Percentiles rank a stretch among this genome's conserved stretches.
Evolutionary conservation across 2,329 filamentous ascomycete species (phyloP).

Genomic region (Rutstroemia sp.): DNA sequence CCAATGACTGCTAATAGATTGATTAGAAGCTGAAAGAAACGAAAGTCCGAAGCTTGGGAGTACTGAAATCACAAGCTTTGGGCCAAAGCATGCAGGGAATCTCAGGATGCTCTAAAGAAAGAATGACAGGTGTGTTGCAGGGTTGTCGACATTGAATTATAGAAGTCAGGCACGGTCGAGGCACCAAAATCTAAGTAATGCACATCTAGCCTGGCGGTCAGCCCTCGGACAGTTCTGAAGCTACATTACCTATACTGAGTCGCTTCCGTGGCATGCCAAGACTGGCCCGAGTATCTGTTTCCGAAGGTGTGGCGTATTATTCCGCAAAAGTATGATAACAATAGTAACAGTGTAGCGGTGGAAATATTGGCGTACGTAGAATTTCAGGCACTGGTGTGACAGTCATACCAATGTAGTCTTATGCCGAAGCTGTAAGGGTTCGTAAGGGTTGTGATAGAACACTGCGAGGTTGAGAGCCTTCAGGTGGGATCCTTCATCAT

Average conservation of each 20-base stretch:
- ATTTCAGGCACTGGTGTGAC: background rate
- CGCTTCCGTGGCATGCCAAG: slow-evolving; percentile 4
- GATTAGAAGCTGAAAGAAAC: slow-evolving; percentile 1
- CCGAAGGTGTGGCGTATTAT: background rate
- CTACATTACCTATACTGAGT: background rate
- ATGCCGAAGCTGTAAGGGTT: background rate
- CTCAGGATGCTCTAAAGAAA: background rate
- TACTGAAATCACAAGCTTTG: background rate
- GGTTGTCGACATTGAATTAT: background rate
- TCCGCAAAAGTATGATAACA: slow-evolving; percentile 6
- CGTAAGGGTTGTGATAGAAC: background rate
- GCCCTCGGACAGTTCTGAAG: slow-evolving; percentile 6
- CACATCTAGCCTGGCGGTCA: background rate
- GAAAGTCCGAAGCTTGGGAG: background rate
- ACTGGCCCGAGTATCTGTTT: background rate
- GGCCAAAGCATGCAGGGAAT: background rate
- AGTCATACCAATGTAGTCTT: background rate
- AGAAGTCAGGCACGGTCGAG: background rate
- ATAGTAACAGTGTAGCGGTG: background rate
- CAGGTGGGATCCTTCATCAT: slow-evolving; percentile 3
- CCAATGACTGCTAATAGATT: background rate
- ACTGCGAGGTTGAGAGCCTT: background rate
- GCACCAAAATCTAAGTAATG: background rate
- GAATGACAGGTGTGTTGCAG: background rate
- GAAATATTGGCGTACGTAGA: background rate